Evolutionary conservation across 1,139 yeast genomes (phyloP).

Genomic region (Blastobotrys petasosporus): DNA sequence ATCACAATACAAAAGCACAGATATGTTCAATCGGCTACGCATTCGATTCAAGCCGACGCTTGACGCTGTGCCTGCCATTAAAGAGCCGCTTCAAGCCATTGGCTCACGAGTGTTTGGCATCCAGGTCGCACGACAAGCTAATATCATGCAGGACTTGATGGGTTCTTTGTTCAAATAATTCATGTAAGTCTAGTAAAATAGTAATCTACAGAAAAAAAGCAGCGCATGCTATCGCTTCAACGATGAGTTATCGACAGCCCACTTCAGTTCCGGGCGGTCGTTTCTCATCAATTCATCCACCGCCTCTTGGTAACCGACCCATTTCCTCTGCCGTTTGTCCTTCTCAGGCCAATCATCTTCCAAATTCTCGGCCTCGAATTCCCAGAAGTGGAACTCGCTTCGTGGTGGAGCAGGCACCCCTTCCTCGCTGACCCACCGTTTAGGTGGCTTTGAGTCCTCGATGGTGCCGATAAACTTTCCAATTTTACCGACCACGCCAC

Average conservation of each 20-base stretch:
- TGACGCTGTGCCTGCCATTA: conserved; percentile 37
- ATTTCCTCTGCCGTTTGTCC: conserved; percentile 52
- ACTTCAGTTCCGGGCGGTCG: conserved; percentile 62
- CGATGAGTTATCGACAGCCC: conserved; percentile 54
- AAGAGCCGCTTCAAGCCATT: conserved; percentile 29
- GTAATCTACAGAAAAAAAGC: neutral
- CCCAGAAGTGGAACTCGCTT: conserved; percentile 79
- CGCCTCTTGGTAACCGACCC: conserved; percentile 77
- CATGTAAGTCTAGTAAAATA: neutral
- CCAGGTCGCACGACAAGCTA: conserved; percentile 50
- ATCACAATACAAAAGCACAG: conserved; percentile 49
- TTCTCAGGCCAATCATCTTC: conserved; percentile 72
- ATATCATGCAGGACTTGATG: conserved; percentile 80
- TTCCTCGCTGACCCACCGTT: conserved; percentile 44
- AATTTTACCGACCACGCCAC: conserved; percentile 73
- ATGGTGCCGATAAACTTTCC: conserved; percentile 53
- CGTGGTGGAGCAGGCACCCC: conserved; percentile 54
- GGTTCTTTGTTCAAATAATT: conserved; percentile 53
- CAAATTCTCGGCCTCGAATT: conserved; percentile 55
- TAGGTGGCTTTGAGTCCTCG: conserved; percentile 61
- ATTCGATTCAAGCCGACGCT: conserved; percentile 49
- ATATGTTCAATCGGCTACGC: conserved; percentile 48
- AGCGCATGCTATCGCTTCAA: conserved; percentile 4
- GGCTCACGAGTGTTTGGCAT: conserved; percentile 57
- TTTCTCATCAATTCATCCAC: conserved; percentile 52